These are phyloP conservation scores for Mycoemilia scoparia DNA, from an alignment of 192 early-diverging fungal genomes.

Conservation along the genomic window DNA sequence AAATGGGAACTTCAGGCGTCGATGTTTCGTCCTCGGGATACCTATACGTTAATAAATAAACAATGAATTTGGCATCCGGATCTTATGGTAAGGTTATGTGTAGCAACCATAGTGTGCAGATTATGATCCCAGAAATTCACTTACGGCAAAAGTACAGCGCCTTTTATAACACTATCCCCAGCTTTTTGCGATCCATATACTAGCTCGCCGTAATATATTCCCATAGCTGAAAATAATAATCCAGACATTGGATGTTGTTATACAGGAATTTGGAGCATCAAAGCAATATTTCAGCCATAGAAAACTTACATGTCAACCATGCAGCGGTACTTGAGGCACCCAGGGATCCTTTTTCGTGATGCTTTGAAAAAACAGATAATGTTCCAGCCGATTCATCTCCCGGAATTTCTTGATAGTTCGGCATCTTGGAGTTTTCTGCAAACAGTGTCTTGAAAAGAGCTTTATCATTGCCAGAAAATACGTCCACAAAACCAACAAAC, in stretches of 20 bases:
- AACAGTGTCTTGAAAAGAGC: conserved; percentile 69
- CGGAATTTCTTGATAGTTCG: conserved; percentile 46
- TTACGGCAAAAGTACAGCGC: conserved; percentile 71
- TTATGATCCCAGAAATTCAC: too few relatives aligned
- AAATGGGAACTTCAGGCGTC: conserved; percentile 39
- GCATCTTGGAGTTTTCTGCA: conserved; percentile 40
- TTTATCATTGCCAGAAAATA: conserved; percentile 24
- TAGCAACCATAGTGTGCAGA: too few relatives aligned
- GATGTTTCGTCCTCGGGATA: conserved; percentile 26
- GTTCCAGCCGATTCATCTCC: conserved; percentile 21
- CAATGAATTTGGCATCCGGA: not conserved
- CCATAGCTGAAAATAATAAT: too few relatives aligned
- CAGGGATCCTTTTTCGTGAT: conserved; percentile 5
- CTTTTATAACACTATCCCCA: conserved; percentile 65
- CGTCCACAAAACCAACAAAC: conserved; percentile 49
- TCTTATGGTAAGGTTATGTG: too few relatives aligned
- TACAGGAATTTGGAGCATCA: too few relatives aligned
- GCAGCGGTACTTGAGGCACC: conserved; percentile 45
- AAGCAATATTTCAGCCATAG: conserved; percentile 10
- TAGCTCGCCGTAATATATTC: conserved; percentile 72
- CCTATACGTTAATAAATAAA: conserved; percentile 7
- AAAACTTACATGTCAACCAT: conserved; percentile 87
- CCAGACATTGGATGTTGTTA: too few relatives aligned
- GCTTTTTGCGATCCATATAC: conserved; percentile 51
- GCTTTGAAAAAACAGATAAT: conserved; percentile 18